Conservation (phyloP, 2,329 filamentous ascomycete genomes). For the Cytospora chrysosperma region DNA sequence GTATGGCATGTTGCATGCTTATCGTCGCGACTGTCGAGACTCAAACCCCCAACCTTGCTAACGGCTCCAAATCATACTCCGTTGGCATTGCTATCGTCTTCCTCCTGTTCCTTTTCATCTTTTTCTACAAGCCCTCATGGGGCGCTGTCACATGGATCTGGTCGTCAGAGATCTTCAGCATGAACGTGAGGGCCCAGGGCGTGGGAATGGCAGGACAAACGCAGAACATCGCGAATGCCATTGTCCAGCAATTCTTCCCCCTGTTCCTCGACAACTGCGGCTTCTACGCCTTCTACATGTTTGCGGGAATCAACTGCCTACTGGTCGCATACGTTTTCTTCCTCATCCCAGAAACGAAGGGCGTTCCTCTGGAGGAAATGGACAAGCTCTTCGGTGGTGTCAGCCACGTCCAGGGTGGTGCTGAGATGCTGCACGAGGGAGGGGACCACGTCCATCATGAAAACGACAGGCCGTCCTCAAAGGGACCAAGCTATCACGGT, state of each 20-base stretch:
- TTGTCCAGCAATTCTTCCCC: constrained; percentile 66
- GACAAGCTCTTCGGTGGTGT: constrained; percentile 37
- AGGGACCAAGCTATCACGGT: constrained; percentile 6
- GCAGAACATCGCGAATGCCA: constrained; percentile 60
- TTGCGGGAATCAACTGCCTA: constrained; percentile 23
- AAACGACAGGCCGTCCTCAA: constrained; percentile 19
- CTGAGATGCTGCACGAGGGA: constrained; percentile 30
- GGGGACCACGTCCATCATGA: constrained; percentile 29
- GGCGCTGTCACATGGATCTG: constrained; percentile 68
- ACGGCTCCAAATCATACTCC: constrained; percentile 52
- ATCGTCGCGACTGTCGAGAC: constrained; percentile 49
- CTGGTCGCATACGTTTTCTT: constrained; percentile 33
- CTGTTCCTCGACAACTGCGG: constrained; percentile 56
- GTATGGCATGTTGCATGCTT: constrained; percentile 71
- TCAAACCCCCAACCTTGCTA: constrained; percentile 45
- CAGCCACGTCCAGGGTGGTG: constrained; percentile 38
- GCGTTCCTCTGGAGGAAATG: constrained; percentile 36
- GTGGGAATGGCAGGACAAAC: constrained; percentile 61
- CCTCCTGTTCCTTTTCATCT: constrained; percentile 61
- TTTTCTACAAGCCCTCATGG: constrained; percentile 66
- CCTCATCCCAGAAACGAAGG: constrained; percentile 37
- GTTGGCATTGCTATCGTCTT: constrained; percentile 66
- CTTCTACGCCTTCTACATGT: constrained; percentile 39
- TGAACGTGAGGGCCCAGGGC: constrained; percentile 67
- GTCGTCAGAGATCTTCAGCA: constrained; percentile 64